Base-by-base conservation (phyloP, 1,284 basidiomycete genomes). In the Ustilago sp. region DNA sequence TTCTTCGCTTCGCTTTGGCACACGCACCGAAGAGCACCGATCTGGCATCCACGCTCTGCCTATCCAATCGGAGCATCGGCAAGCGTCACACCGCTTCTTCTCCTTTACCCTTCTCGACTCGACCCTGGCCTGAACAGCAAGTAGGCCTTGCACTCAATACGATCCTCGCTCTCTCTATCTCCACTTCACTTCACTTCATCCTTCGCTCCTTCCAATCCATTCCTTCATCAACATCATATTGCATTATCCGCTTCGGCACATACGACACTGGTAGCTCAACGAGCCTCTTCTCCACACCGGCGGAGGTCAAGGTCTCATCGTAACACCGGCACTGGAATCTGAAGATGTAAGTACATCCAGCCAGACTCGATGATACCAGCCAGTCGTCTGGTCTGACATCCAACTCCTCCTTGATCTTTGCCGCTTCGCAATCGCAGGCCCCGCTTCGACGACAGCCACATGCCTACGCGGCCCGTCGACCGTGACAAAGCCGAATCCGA, bases 401-500 rank as follows among this genome's bases (percentile, higher is more conserved):
- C 12, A 13, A 50, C 23, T 31, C 23, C 48, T 50, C 28, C 31
- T 4, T 50, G 4, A 6, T 32, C 9, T 50, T 19, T 13, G 23
- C 15, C n/a, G 8, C 13, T 32, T 50, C 48, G 4, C 8, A 4
- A 32, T 50, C 28, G 8, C 13, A 50, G 48, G 48, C 58, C 76
- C 6, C 72, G 79, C 48, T 79, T 80, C 63, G 79, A 82, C 17
- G 77, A 80, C 38, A 68, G 72, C 15, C 80, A 81, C 52, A 53
- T 82, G 61, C 80, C 83, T 47, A 82, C 84, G 53, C 66, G 85
- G 68, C 84, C 84, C 19, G 77, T 86, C 54, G 83, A 86, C 61
- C 80, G 82, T 38, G 85, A 86, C 52, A 82, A 81, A 75, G 82
- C 82, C 59, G 85, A 86, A 43, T 76, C 75, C 59, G 85, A 85